Conservation (phyloP, 108 stramenopile species). For the Cyclotella baltica region DNA sequence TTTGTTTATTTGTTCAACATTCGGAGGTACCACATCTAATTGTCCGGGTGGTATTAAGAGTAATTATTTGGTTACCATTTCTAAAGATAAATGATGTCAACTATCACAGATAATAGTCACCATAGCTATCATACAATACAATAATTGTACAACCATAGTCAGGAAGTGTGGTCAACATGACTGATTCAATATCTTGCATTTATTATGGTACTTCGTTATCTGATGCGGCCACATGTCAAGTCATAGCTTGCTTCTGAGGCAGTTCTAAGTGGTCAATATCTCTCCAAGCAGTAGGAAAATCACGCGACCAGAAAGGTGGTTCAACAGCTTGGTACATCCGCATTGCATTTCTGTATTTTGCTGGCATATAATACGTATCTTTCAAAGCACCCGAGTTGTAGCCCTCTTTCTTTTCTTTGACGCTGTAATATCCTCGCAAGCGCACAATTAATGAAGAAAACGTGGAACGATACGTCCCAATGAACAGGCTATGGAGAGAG, state of each 20-base stretch:
- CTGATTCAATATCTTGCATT: neutral
- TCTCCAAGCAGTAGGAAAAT: slow-evolving; percentile 64
- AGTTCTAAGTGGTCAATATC: slow-evolving; percentile 56
- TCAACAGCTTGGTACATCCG: slow-evolving; percentile 39
- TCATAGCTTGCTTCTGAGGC: neutral
- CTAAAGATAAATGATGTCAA: too few species aligned
- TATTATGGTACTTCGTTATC: neutral
- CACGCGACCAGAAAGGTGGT: slow-evolving; percentile 52
- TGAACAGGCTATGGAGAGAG: slow-evolving; percentile 40
- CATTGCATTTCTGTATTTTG: slow-evolving; percentile 45
- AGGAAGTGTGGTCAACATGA: too few species aligned
- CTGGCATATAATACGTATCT: slow-evolving; percentile 30
- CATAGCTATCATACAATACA: too few species aligned
- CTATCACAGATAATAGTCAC: too few species aligned
- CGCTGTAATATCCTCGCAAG: slow-evolving; percentile 68
- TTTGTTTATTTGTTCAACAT: too few species aligned
- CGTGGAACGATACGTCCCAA: slow-evolving; percentile 72
- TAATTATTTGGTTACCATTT: too few species aligned
- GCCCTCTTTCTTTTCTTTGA: slow-evolving; percentile 40
- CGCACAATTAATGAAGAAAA: slow-evolving; percentile 75
- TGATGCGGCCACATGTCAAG: neutral
- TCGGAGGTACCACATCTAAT: too few species aligned
- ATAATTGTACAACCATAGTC: too few species aligned
- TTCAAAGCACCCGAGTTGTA: slow-evolving; percentile 22
- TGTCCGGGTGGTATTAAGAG: too few species aligned